Percentiles rank a stretch among this genome's conserved stretches.
These are phyloP conservation scores for Syzygium malaccense DNA, from an alignment of 441 rosid species.

Conservation along the genomic window DNA sequence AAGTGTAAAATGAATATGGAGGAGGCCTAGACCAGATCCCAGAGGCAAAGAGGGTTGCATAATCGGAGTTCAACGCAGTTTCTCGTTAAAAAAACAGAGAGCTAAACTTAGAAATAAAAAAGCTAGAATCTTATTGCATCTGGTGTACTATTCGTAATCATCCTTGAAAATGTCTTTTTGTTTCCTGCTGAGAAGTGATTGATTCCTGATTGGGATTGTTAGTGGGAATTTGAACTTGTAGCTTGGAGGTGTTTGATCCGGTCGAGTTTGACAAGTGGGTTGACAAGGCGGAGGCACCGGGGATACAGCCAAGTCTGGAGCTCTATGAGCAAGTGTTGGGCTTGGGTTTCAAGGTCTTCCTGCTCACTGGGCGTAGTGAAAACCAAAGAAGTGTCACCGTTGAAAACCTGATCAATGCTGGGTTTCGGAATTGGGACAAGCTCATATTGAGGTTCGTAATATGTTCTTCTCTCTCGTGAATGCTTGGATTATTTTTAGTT, in stretches of 20 bases:
- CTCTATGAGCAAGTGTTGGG: conserved; percentile 54
- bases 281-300: conserved; percentile 63
- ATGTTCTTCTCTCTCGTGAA: background rate
- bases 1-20: background rate
- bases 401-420: conserved; percentile 58
- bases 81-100: background rate
- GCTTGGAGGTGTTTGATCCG: conserved; percentile 65
- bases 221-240: conserved; percentile 22
- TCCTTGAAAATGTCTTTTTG: background rate
- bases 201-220: conserved; percentile 4
- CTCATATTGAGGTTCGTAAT: conserved; percentile 70
- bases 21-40: background rate
- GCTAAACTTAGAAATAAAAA: background rate
- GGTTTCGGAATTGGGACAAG: conserved; percentile 75
- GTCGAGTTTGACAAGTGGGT: conserved; percentile 78
- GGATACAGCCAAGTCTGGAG: conserved; percentile 63
- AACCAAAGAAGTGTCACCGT: conserved; percentile 48
- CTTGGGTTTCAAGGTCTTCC: conserved; percentile 71
- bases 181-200: background rate
- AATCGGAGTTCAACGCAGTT: background rate
- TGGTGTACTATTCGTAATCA: background rate
- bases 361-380: conserved; percentile 83
- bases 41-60: background rate
- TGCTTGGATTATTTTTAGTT: background rate
- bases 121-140: background rate